These are phyloP conservation scores for Cryphonectria parasitica DNA, from an alignment of 2,329 filamentous ascomycete species.

Conservation along the genomic window DNA sequence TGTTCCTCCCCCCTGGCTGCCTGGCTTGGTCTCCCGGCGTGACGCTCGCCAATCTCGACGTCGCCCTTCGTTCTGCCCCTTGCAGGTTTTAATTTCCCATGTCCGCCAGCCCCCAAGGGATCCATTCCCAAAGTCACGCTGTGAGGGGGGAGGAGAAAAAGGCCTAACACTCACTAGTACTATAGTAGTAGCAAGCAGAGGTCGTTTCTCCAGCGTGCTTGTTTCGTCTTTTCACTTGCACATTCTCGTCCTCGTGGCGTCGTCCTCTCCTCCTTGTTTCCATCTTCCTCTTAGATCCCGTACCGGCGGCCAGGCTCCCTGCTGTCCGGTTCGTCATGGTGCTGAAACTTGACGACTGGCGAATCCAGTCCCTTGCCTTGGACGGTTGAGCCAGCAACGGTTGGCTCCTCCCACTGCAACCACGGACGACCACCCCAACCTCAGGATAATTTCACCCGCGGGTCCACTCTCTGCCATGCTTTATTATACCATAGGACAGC, in stretches of 20 bases:
- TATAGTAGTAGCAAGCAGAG: background rate
- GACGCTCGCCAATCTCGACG: slow-evolving; percentile 28
- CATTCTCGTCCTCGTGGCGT: background rate
- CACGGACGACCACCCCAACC: slow-evolving; percentile 11
- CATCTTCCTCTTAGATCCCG: background rate
- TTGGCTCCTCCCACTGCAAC: slow-evolving; percentile 10
- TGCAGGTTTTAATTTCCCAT: slow-evolving; percentile 13
- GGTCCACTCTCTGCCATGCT: background rate
- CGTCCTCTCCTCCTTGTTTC: background rate
- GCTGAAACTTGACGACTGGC: slow-evolving; percentile 20
- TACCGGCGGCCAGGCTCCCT: slow-evolving; percentile 6
- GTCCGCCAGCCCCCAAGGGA: slow-evolving; percentile 12
- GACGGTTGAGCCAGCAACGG: slow-evolving; percentile 11
- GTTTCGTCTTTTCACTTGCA: slow-evolving; percentile 12
- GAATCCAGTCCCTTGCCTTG: background rate
- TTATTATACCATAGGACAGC: background rate
- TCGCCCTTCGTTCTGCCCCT: slow-evolving; percentile 9
- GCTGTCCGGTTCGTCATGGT: slow-evolving; percentile 19
- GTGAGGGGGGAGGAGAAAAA: background rate
- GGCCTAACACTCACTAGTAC: background rate
- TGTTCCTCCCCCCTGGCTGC: background rate
- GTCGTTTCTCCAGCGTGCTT: slow-evolving; percentile 7
- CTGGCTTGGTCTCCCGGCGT: slow-evolving; percentile 2
- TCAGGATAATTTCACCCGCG: slow-evolving; percentile 1
- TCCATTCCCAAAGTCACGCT: slow-evolving; percentile 3